phyloP scores from a whole-genome alignment of 176 grass and related monocot species.

The Ensete ventricosum region DNA sequence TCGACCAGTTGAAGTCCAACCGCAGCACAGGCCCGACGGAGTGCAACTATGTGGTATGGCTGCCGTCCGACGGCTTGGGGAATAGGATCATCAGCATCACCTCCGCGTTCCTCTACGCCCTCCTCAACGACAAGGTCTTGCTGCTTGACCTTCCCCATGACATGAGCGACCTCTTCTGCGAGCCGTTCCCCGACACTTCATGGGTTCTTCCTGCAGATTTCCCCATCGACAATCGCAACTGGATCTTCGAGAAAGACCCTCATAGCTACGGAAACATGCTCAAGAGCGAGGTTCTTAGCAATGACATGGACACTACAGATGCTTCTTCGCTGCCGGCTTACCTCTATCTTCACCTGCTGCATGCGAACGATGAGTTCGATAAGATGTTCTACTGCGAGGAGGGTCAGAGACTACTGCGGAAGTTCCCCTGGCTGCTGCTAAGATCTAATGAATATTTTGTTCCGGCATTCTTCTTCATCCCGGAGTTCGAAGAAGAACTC shows the following conservation, averaged over 20 bases:
- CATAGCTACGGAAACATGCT: conserved; percentile 11
- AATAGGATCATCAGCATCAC: conserved; percentile 49
- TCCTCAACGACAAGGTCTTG: conserved; percentile 45
- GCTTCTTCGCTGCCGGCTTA: conserved; percentile 26
- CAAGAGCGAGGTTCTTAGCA: not conserved
- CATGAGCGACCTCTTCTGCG: conserved; percentile 50
- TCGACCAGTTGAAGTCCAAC: conserved; percentile 29
- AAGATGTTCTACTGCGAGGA: conserved; percentile 40
- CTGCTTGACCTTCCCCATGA: conserved; percentile 25
- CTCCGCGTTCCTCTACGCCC: conserved; percentile 40
- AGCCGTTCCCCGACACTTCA: conserved; percentile 47
- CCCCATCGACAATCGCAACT: conserved; percentile 18
- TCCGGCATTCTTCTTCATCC: conserved; percentile 29
- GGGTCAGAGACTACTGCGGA: conserved; percentile 29
- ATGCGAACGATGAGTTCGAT: conserved; percentile 5
- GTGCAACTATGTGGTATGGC: conserved; percentile 45
- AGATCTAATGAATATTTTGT: conserved; percentile 39
- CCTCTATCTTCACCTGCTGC: conserved; percentile 32
- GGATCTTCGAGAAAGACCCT: not conserved
- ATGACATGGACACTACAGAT: not conserved
- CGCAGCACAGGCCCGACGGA: conserved; percentile 1
- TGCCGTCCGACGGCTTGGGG: conserved; percentile 41
- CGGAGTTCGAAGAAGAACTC: conserved; percentile 38
- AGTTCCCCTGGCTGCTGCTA: conserved; percentile 47
- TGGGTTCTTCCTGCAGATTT: conserved; percentile 45